Conservation (phyloP, 1,284 basidiomycete genomes). For the Cryptococcus neoformans region DNA sequence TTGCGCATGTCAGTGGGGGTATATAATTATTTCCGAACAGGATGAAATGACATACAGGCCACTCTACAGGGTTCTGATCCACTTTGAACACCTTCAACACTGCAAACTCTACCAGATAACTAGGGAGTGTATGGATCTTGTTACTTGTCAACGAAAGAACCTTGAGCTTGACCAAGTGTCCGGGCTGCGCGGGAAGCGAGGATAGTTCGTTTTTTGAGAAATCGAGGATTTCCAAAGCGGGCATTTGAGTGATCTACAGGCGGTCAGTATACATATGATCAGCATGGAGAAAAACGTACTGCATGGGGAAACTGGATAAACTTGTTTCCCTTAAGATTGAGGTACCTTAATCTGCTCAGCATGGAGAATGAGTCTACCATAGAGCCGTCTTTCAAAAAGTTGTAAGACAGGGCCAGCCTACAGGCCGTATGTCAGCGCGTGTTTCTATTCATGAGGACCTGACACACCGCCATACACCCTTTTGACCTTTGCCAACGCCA, state of each 20-base stretch:
- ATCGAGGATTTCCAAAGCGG: conserved; percentile 89
- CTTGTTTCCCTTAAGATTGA: conserved; percentile 87
- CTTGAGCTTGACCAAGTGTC: conserved; percentile 76
- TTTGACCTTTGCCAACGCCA: conserved; percentile 58
- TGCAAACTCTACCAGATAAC: conserved; percentile 71
- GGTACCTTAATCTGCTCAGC: conserved; percentile 76
- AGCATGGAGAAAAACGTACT: conserved; percentile 56
- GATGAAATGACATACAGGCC: conserved; percentile 59
- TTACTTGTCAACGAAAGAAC: conserved; percentile 87
- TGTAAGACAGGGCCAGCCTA: conserved; percentile 84
- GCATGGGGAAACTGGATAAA: conserved; percentile 82
- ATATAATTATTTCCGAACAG: neutral
- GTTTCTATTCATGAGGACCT: neutral
- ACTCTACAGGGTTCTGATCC: conserved; percentile 88
- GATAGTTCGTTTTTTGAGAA: conserved; percentile 90
- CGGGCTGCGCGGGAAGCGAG: conserved; percentile 72
- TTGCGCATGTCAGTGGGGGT: too few relatives aligned
- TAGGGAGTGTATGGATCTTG: conserved; percentile 72
- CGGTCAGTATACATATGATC: neutral
- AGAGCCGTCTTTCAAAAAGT: conserved; percentile 63
- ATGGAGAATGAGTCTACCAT: conserved; percentile 77
- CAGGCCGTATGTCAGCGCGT: neutral
- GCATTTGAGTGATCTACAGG: conserved; percentile 73
- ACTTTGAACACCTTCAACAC: conserved; percentile 77
- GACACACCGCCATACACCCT: conserved; percentile 65